Evolutionary conservation across 441 rosid species (phyloP).

Genomic region (Populus hybrid): DNA sequence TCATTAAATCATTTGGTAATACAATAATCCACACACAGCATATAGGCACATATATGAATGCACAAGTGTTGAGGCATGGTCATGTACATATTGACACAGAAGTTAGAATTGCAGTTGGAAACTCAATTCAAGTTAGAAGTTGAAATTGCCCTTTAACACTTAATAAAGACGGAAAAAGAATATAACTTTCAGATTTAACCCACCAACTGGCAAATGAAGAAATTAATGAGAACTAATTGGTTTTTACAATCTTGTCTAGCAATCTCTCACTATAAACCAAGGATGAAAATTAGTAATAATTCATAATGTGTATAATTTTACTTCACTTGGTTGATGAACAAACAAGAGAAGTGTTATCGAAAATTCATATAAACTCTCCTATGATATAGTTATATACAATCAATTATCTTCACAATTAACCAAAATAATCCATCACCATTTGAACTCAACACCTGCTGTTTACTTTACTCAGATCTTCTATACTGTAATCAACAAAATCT

Average conservation of each 20-base stretch:
- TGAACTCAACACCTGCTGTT: not conserved
- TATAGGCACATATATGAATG: not conserved
- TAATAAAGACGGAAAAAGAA: not conserved
- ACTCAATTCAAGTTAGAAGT: not conserved
- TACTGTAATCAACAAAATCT: not conserved
- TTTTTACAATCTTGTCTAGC: not conserved
- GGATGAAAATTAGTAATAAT: not conserved
- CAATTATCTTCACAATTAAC: not conserved
- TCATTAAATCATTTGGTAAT: not conserved
- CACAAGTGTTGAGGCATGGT: not conserved
- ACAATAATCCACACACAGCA: not conserved
- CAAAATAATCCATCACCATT: not conserved
- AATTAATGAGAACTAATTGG: not conserved
- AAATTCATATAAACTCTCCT: not conserved
- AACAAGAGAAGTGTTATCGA: not conserved
- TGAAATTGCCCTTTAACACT: not conserved
- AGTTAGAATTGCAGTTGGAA: not conserved
- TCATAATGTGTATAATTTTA: not conserved
- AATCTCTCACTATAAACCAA: not conserved
- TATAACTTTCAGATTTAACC: not conserved
- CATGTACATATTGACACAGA: not conserved
- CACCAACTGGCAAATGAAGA: not conserved
- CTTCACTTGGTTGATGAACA: not conserved
- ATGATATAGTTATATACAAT: not conserved
- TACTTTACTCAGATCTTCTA: not conserved